phyloP scores from a whole-genome alignment of 768 basidiomycete genomes.

The Russula brevipes region DNA sequence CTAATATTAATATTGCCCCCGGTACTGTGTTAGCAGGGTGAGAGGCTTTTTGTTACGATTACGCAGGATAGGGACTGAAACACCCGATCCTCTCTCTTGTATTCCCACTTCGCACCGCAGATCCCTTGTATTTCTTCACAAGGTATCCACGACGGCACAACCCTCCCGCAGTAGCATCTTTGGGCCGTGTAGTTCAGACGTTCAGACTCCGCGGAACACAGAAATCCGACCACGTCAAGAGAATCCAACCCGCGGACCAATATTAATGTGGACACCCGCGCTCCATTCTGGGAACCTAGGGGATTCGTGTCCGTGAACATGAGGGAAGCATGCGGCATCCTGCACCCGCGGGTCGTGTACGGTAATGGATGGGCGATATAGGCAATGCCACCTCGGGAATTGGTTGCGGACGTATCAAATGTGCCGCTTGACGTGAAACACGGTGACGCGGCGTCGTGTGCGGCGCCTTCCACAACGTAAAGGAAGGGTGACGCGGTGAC shows the following conservation, averaged over 20 bases:
- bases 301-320: background rate
- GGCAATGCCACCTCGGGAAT: background rate
- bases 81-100: no score
- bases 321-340: background rate
- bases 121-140: no score
- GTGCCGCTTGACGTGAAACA: background rate
- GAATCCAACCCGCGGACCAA: no score
- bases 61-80: no score
- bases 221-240: background rate
- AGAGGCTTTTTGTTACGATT: no score
- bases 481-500: background rate
- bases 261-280: no score
- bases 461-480: conserved; percentile 4
- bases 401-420: background rate
- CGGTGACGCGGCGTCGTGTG: background rate
- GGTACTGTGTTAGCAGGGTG: no score
- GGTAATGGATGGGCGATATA: no score
- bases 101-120: no score
- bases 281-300: background rate
- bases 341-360: no score
- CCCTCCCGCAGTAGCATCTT: no score
- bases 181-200: background rate
- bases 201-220: background rate
- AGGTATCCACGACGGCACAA: background rate
- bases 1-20: no score